Evolutionary conservation across 2,329 filamentous ascomycete genomes (phyloP), one percentile per base, ranked within the genome.

Genomic region (Colletotrichum musicola): DNA sequence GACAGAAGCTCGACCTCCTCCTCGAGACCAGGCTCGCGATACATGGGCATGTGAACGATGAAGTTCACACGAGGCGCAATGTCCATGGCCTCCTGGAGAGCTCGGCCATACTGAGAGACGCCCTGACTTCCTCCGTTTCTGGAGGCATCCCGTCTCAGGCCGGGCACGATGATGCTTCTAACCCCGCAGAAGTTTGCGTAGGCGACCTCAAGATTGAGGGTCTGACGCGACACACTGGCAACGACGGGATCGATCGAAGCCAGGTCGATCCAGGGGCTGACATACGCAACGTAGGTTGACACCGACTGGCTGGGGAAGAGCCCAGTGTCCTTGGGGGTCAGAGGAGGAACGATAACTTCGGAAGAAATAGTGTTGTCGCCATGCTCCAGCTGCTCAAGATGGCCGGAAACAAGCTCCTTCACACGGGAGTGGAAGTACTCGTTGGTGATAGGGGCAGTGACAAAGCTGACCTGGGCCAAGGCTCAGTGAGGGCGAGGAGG

Each of bases 141-240:
- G 65, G 86, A 85, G 65, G 88, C 85, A 72, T 91, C 88, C 14
- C 89, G 81, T 71, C 88, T 87, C 3, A 96, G 96, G 0, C 94
- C 94, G 1, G 92, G 90, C 35, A 99, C 85, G 58, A 98, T 84
- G 67, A 98, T 86, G 79, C 92, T 97, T 64, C 90, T 90, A 55
- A 96, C 88, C 42, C 97, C 97, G 76, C 94, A 98, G 81, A 98
- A 99, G 71, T 94, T 95, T 71, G 97, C 96, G 81, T 98, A 99
- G 56, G 94, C 93, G 55, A 98, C 88, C 78, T 99, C 96, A 46
- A 97, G 86, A 77, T 94, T 94, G 71, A 99, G 84, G 6, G 97
- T 92, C 81, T 98, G 95, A 51, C 93, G 90, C 42, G 95, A 98
- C 67, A 98, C 87, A 77, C 93, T 93, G 7, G 94, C 90, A 71